A percentile compares a stretch with the other conserved stretches of the same genome.
Conservation (phyloP, 2,329 filamentous ascomycete species). For the Fusarium tricinctum region DNA sequence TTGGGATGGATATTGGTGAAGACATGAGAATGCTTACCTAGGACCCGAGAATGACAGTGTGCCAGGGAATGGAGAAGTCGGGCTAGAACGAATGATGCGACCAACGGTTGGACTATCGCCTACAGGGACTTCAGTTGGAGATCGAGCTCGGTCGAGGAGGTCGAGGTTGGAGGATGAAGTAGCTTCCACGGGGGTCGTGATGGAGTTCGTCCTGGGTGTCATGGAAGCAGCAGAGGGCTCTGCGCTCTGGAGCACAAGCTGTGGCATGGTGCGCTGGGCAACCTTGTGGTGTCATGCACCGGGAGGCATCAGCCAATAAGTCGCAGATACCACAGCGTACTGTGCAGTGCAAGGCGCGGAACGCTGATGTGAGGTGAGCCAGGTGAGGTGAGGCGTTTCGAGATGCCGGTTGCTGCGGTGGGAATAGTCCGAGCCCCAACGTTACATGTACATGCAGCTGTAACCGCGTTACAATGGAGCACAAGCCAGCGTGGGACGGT, state of each 20-base stretch:
- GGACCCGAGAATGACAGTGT: conserved; percentile 45
- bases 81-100: conserved; percentile 48
- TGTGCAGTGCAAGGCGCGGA: conserved; percentile 32
- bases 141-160: conserved; percentile 31
- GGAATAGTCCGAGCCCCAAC: conserved; percentile 44
- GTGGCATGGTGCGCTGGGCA: conserved; percentile 64
- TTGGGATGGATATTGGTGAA: conserved; percentile 41
- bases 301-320: conserved; percentile 51
- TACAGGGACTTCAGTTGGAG: conserved; percentile 46
- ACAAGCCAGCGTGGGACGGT: conserved; percentile 33
- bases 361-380: conserved; percentile 40
- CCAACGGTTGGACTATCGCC: conserved; percentile 65
- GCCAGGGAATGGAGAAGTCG: conserved; percentile 41
- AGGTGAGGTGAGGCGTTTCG: conserved; percentile 51
- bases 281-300: conserved; percentile 52
- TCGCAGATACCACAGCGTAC: conserved; percentile 14
- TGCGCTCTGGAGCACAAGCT: conserved; percentile 64
- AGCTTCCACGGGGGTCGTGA: conserved; percentile 31
- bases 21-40: conserved; percentile 47
- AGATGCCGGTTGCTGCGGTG: conserved; percentile 50
- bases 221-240: conserved; percentile 52
- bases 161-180: conserved; percentile 26
- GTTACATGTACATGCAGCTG: conserved; percentile 50
- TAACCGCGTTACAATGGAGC: conserved; percentile 37
- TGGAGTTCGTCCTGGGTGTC: conserved; percentile 32